These are phyloP conservation scores for Fusarium nodosum DNA, from an alignment of 2,329 filamentous ascomycete genomes.

Conservation along the genomic window DNA sequence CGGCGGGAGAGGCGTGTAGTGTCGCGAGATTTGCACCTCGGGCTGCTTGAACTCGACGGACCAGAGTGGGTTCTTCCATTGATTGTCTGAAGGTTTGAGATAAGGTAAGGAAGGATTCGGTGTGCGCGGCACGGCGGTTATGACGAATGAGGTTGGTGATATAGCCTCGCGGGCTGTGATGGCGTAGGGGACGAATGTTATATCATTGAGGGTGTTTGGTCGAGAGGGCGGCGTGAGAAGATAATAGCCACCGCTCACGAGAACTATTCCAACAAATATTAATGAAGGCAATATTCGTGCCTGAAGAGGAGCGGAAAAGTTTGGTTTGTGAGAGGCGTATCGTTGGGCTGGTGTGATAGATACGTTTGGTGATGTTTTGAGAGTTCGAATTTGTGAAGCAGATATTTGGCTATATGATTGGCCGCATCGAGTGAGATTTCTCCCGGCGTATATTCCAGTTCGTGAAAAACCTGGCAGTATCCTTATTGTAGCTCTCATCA, in stretches of 20 bases:
- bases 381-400: neutral
- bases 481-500: slow-evolving; percentile 19
- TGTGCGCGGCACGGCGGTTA: slow-evolving; percentile 68
- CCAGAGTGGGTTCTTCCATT: slow-evolving; percentile 74
- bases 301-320: slow-evolving; percentile 62
- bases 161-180: slow-evolving; percentile 72
- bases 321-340: slow-evolving; percentile 28
- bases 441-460: neutral
- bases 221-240: slow-evolving; percentile 43
- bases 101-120: slow-evolving; percentile 50
- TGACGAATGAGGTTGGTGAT: slow-evolving; percentile 76
- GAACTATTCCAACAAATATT: slow-evolving; percentile 40
- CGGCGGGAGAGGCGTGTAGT: slow-evolving; percentile 89
- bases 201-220: slow-evolving; percentile 64
- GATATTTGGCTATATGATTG: neutral
- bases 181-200: slow-evolving; percentile 74
- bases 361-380: neutral
- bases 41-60: slow-evolving; percentile 95
- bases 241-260: slow-evolving; percentile 50
- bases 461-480: slow-evolving; percentile 12
- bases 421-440: neutral
- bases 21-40: slow-evolving; percentile 88
- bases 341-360: slow-evolving; percentile 9
- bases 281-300: slow-evolving; percentile 46
- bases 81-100: slow-evolving; percentile 33